A percentile compares a stretch with the other conserved stretches of the same genome.
phyloP scores from a whole-genome alignment of 805 yeast genomes.

The Kregervanrija delftensis region DNA sequence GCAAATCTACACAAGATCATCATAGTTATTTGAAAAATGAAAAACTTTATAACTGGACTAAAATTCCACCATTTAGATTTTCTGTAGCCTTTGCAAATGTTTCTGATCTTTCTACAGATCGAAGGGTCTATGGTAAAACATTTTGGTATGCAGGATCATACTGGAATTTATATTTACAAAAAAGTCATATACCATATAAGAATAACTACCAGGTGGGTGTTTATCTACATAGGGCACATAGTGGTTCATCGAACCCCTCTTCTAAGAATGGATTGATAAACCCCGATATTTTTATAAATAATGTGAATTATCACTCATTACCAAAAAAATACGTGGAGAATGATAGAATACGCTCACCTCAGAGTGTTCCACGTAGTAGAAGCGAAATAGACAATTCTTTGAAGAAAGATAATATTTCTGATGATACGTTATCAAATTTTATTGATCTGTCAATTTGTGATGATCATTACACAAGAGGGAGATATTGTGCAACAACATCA shows the following conservation, averaged over 20 bases:
- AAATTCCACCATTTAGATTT: constrained; percentile 48
- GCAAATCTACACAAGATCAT: constrained; percentile 21
- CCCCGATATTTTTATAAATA: constrained; percentile 29
- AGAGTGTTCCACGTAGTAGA: neutral
- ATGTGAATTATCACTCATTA: constrained; percentile 18
- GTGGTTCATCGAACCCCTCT: constrained; percentile 26
- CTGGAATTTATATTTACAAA: constrained; percentile 52
- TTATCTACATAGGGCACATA: constrained; percentile 44
- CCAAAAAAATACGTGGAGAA: constrained; percentile 15
- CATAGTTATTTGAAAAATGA: constrained; percentile 10
- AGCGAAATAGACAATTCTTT: neutral
- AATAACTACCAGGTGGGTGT: constrained; percentile 48
- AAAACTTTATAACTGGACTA: constrained; percentile 30
- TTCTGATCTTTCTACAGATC: constrained; percentile 36
- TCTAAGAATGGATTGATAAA: constrained; percentile 34
- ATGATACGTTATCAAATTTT: constrained; percentile 16
- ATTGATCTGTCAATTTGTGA: constrained; percentile 17
- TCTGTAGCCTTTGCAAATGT: constrained; percentile 46
- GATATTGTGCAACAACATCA: too few relatives aligned
- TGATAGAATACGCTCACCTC: neutral
- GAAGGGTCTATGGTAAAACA: constrained; percentile 43
- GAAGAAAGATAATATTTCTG: constrained; percentile 13
- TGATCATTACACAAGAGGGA: neutral
- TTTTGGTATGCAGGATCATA: constrained; percentile 58
- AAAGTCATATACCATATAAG: constrained; percentile 31